Percentiles rank a stretch among this genome's conserved stretches.
phyloP scores from a whole-genome alignment of 2,329 filamentous ascomycete species.

The Penicillium sp. region DNA sequence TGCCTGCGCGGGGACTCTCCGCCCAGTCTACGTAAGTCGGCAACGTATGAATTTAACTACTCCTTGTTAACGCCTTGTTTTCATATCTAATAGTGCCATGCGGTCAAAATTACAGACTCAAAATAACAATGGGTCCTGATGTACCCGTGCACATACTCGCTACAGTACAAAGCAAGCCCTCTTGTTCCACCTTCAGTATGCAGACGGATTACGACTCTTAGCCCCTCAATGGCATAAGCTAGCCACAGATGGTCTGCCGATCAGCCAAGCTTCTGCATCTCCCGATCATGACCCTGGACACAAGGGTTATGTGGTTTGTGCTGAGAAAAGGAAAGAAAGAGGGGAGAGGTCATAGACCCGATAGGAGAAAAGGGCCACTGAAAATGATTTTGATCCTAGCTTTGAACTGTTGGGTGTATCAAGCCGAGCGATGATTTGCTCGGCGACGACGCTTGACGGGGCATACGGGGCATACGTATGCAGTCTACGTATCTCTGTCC shows the following conservation, averaged over 20 bases:
- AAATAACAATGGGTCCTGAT: background rate
- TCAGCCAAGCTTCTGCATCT: conserved; percentile 21
- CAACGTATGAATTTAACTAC: conserved; percentile 7
- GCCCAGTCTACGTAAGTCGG: conserved; percentile 15
- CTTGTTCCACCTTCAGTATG: background rate
- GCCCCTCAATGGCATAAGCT: background rate
- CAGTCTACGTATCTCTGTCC: conserved; percentile 25
- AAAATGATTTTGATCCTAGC: background rate
- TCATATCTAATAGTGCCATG: background rate
- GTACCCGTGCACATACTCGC: background rate
- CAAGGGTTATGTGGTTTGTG: conserved; percentile 8
- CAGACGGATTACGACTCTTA: background rate
- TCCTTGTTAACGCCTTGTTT: background rate
- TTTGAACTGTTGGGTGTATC: conserved; percentile 6
- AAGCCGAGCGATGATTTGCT: conserved; percentile 21
- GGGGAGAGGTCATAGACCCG: background rate
- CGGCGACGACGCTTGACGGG: conserved; percentile 6
- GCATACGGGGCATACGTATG: conserved; percentile 26
- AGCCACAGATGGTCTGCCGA: conserved; percentile 10
- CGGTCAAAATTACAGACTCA: background rate
- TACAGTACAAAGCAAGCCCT: background rate
- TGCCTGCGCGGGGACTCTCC: conserved; percentile 15
- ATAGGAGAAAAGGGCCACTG: background rate
- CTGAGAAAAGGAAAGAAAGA: background rate
- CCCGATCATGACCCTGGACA: conserved; percentile 11